Evolutionary conservation across 306 rosid species (phyloP).

Genomic region (Cercis canadensis): DNA sequence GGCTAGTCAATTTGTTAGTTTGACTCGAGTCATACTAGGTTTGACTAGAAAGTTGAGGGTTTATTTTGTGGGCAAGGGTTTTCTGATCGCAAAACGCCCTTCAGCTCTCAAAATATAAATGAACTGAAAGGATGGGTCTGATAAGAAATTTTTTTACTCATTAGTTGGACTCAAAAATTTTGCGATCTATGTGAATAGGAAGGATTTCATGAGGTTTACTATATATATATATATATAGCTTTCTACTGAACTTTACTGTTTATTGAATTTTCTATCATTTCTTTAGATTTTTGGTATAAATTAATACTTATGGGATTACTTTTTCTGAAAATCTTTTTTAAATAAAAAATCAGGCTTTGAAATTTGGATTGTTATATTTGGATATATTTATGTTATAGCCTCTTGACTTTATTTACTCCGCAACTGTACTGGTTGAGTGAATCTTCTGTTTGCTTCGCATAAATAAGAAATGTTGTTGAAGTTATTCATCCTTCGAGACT

Average conservation of each 20-base stretch:
- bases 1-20: slow-evolving; percentile 14
- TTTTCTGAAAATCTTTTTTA: neutral
- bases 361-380: neutral
- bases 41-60: slow-evolving; percentile 29
- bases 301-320: neutral
- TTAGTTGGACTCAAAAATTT: neutral
- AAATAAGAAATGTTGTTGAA: no score
- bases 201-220: neutral
- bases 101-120: neutral
- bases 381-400: neutral
- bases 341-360: neutral
- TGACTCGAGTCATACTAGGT: slow-evolving; percentile 24
- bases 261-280: neutral
- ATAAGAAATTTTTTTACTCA: neutral
- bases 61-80: neutral
- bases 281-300: neutral
- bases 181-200: neutral
- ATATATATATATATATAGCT: no score
- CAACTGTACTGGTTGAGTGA: no score
- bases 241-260: neutral
- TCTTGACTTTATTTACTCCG: no score
- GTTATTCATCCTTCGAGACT: no score
- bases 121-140: neutral
- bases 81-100: neutral
- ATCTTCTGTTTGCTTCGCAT: no score